These are phyloP conservation scores for Acer saccharum DNA, from an alignment of 345 rosid genomes.

Conservation along the genomic window DNA sequence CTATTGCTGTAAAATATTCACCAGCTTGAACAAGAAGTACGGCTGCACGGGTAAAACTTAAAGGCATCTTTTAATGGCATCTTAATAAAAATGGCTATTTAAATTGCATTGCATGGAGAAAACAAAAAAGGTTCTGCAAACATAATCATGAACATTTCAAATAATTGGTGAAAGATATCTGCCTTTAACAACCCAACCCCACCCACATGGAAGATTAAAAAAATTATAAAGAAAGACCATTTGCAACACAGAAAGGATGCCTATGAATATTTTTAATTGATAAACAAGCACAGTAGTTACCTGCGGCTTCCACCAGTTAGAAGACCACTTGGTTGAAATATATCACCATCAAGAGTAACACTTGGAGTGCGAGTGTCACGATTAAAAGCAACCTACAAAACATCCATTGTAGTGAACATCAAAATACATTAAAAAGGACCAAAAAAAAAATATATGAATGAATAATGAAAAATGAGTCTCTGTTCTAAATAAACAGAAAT, in stretches of 20 bases:
- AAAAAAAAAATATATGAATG: background rate
- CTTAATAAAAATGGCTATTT: background rate
- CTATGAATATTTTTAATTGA: constrained; percentile 4
- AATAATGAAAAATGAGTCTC: background rate
- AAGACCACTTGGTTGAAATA: constrained; percentile 95
- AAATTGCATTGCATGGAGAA: constrained; percentile 2
- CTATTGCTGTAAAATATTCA: constrained; percentile 7
- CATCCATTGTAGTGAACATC: constrained; percentile 16
- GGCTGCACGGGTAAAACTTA: background rate
- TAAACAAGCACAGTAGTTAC: constrained; percentile 36
- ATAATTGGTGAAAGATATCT: background rate
- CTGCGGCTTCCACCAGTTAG: constrained; percentile 97
- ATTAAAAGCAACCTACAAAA: constrained; percentile 80
- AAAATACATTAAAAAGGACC: background rate
- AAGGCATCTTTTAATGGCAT: background rate
- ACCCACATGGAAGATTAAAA: background rate
- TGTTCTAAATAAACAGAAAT: background rate
- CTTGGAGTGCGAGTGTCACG: constrained; percentile 67
- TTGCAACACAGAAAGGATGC: background rate
- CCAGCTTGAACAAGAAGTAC: background rate
- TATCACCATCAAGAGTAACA: constrained; percentile 96
- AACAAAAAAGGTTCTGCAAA: background rate
- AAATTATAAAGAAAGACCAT: background rate
- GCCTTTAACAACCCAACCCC: background rate
- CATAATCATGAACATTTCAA: background rate